Base-by-base conservation (phyloP, 768 basidiomycete species). In the Lentinula detonsa region DNA sequence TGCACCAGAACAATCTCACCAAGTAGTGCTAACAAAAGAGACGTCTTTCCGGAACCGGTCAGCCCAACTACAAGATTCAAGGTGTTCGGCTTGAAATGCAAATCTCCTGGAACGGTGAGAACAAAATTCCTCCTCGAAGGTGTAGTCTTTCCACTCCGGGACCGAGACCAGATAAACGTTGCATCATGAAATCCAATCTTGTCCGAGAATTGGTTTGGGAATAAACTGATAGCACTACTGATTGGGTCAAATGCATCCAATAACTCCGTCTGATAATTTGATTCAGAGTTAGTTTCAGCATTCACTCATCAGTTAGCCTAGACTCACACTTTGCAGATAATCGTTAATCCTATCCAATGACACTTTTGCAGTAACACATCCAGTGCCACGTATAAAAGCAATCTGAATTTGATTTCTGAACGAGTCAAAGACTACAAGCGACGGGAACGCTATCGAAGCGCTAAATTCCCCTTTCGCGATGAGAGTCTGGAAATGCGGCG, bases 21-120 rank as follows among this genome's bases (percentile, higher is more conserved):
- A 77, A 86, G 75, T 40, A 86, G 70, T 0, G 86, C 86, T 83
- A 87, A 85, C 21, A 87, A 73, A 34, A 87, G 67, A 0, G 83
- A 85, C 0, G 87, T 87, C 71, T 87, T 88, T 7, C 86, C 86
- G 8, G 48, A 57, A 16, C 57, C 46, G 46, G 46, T 49, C 9
- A 45, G 43, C 0, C 86, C 85, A 46, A 86, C 72, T 7, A 87
- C 79, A 53, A 86, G 73, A 62, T 87, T 87, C 57, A 85, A 76
- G 59, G 72, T 64, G 15, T 80, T 80, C 8, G 70, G 76, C 63
- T 77, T 76, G 75, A 89, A 88, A 5, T 76, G 49, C 1, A 88
- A 62, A 43, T 85, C 80, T n/a, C 75, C 83, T 0, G 80, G 73
- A 48, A 87, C 73, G 6, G 70, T 71, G 8, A 89, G 76, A 16